phyloP scores from a whole-genome alignment of 2,329 filamentous ascomycete species.

The Fusarium zealandicum region DNA sequence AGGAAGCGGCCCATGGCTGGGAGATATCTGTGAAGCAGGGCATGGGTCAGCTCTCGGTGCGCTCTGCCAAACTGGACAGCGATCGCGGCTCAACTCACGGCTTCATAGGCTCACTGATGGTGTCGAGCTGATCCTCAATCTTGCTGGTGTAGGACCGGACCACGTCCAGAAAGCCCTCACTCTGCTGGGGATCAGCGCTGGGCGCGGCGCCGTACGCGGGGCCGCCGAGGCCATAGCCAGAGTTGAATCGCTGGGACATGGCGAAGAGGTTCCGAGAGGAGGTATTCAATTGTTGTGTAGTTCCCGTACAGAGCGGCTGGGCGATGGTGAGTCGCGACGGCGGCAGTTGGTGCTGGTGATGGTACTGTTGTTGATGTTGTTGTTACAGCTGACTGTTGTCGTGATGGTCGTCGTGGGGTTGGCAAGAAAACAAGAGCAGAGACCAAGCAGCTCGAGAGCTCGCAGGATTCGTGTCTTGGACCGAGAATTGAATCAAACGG shows the following conservation, averaged over 20 bases:
- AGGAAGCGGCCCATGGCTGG: constrained; percentile 95
- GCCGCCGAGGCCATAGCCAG: constrained; percentile 83
- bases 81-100: constrained; percentile 64
- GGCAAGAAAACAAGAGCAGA: constrained; percentile 2
- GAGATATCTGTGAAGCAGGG: constrained; percentile 70
- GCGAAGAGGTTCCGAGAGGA: constrained; percentile 14
- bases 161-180: constrained; percentile 71
- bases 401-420: constrained; percentile 5
- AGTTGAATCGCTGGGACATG: constrained; percentile 66
- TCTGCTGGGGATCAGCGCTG: constrained; percentile 66
- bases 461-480: constrained; percentile 1
- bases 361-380: neutral
- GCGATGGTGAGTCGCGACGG: constrained; percentile 22
- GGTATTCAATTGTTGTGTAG: constrained; percentile 20
- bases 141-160: constrained; percentile 97
- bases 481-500: constrained; percentile 10
- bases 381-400: neutral
- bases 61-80: constrained; percentile 6
- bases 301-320: constrained; percentile 42
- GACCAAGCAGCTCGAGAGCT: constrained; percentile 15
- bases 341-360: neutral
- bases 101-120: constrained; percentile 87
- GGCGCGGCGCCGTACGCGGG: constrained; percentile 63
- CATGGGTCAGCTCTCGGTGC: constrained; percentile 25
- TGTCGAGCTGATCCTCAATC: constrained; percentile 93